Evolutionary conservation across 2,329 filamentous ascomycete species (phyloP), one percentile per base, ranked within the genome.

Genomic region (Ophiocordyceps robertsii): DNA sequence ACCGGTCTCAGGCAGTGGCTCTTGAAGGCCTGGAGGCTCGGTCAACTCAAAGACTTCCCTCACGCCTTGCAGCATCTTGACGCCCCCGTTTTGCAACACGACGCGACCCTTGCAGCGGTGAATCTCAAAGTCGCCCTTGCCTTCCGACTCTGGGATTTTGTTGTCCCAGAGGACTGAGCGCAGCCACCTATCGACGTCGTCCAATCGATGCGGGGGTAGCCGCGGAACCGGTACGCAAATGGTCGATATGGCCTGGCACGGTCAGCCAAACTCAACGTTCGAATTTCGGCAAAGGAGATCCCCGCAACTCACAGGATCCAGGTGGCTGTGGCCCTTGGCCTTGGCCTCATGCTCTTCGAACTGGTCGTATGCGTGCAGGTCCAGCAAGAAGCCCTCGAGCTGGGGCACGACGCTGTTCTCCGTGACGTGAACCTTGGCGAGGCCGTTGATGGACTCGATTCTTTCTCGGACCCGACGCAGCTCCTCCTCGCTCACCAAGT

Each of bases 11-110:
- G 56, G 46, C 12, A 44, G 43, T 37, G 47, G 53, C 2, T 57
- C 56, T 10, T 53, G 50, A 10, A 56, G 59, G 10, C 59, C 51
- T 5, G 65, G 62, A 8, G 64, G 66, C 50, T 95, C 87, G 21
- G 86, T 75, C 21, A 96, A 83, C 54, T 98, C 92, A 59, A 96
- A 98, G 14, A 96, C 75, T 53, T 95, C 90, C 42, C 90, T 70
- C 1, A 98, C 92, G 2, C 89, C 92, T 60, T 98, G 92, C 8
- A 96, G 70, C 48, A 96, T 77, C 57, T 86, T 84, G 37, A 78
- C 66, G 0, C 68, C 66, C 1, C 85, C 86, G 43, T 80, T 69
- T 0, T 65, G 55, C 16, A 90, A 67, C 0, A 75, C 67, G 7
- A 96, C 61, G 3, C 86, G 77, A 1, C 88, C 90, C 59, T 98